These are phyloP conservation scores for Amphirosellinia nigrospora DNA, from an alignment of 495 filamentous ascomycete species.

Conservation along the genomic window DNA sequence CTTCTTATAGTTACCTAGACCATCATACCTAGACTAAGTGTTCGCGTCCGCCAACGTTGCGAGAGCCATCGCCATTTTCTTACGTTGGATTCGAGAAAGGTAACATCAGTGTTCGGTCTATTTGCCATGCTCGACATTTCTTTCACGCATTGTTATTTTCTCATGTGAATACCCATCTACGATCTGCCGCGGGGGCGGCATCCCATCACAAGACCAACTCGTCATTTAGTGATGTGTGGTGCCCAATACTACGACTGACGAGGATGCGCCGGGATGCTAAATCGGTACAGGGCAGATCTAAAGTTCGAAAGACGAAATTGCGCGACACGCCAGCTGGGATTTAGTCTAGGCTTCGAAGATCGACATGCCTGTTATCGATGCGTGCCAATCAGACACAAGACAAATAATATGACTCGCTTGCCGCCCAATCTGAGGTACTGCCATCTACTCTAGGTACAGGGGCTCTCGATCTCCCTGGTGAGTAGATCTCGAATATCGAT, in stretches of 20 bases:
- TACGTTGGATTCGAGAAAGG: not conserved
- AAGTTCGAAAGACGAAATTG: not conserved
- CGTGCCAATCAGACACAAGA: conserved; percentile 7
- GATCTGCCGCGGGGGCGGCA: not conserved
- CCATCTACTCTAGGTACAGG: not conserved
- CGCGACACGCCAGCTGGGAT: conserved; percentile 19
- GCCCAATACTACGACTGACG: conserved; percentile 2
- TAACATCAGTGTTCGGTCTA: conserved; percentile 5
- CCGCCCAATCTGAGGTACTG: conserved; percentile 13
- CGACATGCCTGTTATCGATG: conserved; percentile 5
- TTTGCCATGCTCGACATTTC: not conserved
- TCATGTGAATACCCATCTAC: not conserved
- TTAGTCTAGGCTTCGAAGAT: conserved; percentile 7
- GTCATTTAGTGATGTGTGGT: not conserved
- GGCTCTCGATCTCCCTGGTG: not conserved
- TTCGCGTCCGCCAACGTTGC: conserved; percentile 15
- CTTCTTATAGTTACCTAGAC: not conserved
- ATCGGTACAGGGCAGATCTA: not conserved
- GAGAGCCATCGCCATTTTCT: not conserved
- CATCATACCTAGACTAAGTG: not conserved
- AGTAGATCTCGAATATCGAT: conserved; percentile 3
- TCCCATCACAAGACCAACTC: not conserved
- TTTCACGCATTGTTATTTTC: not conserved
- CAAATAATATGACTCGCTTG: conserved; percentile 1
- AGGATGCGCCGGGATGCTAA: not conserved